Evolutionary conservation across 257 asterid genomes (phyloP).

Genomic region (Lycium ferocissimum): DNA sequence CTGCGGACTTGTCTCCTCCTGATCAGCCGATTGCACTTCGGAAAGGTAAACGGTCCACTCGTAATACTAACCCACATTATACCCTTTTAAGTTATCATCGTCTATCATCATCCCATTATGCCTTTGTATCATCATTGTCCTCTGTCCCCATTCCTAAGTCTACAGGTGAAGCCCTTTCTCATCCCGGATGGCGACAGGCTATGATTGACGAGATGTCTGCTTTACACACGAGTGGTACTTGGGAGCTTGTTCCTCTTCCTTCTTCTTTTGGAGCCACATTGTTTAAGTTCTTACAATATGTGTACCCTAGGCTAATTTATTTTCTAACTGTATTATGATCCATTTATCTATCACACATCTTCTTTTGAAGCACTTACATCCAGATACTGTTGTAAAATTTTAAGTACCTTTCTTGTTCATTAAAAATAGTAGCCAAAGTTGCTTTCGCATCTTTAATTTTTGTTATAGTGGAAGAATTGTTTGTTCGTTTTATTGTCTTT

Average conservation of each 20-base stretch:
- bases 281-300: neutral
- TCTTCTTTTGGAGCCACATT: conserved; percentile 15
- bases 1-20: too few relatives aligned
- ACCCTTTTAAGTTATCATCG: too few relatives aligned
- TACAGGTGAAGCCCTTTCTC: too few relatives aligned
- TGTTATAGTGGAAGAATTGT: conserved; percentile 11
- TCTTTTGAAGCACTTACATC: conserved; percentile 18
- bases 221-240: too few relatives aligned
- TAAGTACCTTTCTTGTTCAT: neutral
- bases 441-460: conserved; percentile 14
- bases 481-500: conserved; percentile 21
- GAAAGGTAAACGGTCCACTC: too few relatives aligned
- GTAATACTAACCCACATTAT: too few relatives aligned
- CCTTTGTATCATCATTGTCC: too few relatives aligned
- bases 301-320: neutral
- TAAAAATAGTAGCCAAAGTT: conserved; percentile 19
- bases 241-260: neutral
- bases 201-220: too few relatives aligned
- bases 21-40: too few relatives aligned
- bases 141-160: too few relatives aligned
- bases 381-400: conserved; percentile 17
- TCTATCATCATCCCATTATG: too few relatives aligned
- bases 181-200: too few relatives aligned
- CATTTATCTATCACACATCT: conserved; percentile 2
- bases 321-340: neutral